These are phyloP conservation scores for Pseudogymnoascus sp. DNA, from an alignment of 2,329 filamentous ascomycete species.

Conservation along the genomic window DNA sequence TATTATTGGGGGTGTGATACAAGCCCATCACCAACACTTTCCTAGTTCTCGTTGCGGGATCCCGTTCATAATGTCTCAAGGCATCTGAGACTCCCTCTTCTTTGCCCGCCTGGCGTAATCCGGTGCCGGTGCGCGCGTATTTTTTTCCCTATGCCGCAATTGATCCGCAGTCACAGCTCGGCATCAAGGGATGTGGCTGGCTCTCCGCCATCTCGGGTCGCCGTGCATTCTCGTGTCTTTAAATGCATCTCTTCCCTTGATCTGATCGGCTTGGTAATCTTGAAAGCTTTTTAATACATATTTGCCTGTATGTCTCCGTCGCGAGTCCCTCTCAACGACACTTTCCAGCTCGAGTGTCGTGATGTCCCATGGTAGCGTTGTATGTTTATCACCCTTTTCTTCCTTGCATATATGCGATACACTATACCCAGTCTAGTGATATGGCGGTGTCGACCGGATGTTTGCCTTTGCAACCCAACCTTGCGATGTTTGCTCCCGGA, in stretches of 20 bases:
- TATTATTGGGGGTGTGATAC: background rate
- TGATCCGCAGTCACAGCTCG: background rate
- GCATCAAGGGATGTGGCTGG: background rate
- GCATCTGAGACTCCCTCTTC: background rate
- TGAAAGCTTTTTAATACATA: background rate
- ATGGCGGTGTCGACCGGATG: background rate
- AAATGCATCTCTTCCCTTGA: background rate
- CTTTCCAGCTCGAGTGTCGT: background rate
- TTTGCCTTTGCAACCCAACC: background rate
- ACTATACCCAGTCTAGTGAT: background rate
- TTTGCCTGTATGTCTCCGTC: slow-evolving; percentile 2
- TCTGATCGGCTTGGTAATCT: background rate
- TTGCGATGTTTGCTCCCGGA: background rate
- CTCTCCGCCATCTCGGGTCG: background rate
- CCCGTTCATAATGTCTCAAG: background rate
- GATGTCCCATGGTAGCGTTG: background rate
- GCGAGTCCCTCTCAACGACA: background rate
- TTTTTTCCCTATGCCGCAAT: background rate
- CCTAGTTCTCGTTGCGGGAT: background rate
- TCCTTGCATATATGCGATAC: background rate
- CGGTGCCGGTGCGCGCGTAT: slow-evolving; percentile 1
- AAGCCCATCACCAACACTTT: background rate
- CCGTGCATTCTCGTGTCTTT: background rate
- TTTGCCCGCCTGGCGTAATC: background rate
- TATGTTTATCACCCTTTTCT: background rate